Base-by-base conservation (phyloP, 2,329 filamentous ascomycete genomes). In the Aspergillus luchuensis region DNA sequence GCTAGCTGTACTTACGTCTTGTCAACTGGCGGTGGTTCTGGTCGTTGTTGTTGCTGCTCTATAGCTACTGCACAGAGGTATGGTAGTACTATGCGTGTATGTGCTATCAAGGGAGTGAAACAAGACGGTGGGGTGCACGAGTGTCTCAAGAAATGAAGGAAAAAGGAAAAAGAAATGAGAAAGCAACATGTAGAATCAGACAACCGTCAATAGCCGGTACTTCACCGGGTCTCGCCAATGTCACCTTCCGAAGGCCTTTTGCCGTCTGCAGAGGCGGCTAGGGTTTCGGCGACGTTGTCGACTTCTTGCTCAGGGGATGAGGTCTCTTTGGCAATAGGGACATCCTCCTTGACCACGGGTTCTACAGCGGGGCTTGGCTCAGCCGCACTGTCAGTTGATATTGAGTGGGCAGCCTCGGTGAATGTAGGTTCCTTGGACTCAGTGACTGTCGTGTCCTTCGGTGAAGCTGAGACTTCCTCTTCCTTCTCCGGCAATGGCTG, bases 181-280 rank as follows among this genome's bases (percentile, higher is more conserved):
- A 51, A 17, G 23, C 56, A 56, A 38, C 25, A 15, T 15, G 33
- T 28, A 57, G 5, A 51, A 19, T 4, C 39, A 19, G 21, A 57
- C n/a, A 21, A 43, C 19, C 7, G 38, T n/a, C 28, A 51, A 19
- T 39, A n/a, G 21, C 45, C 47, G n/a, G 25, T 17, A 50, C 47
- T 50, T 50, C 25, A 50, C 25, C 19, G 25, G 47, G 15, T 51
- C 10, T 51, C 48, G 33, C 33, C 47, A 33, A 56, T 45, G 28
- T 64, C 63, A 53, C 69, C 68, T 43, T 73, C 67, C 30, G 70
- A 72, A 2, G 50, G 13, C 41, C 51, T 64, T 62, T 75, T 74
- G 33, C 66, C 69, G 30, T 73, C 68, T 19, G 70, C 69, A 36
- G 67, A 56, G 8, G 68, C 69, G 43, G 67, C 45, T 55, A 68